Percentiles rank a stretch among this genome's conserved stretches.
Evolutionary conservation across 768 basidiomycete species (phyloP).

Genomic region (Collybia sp.): DNA sequence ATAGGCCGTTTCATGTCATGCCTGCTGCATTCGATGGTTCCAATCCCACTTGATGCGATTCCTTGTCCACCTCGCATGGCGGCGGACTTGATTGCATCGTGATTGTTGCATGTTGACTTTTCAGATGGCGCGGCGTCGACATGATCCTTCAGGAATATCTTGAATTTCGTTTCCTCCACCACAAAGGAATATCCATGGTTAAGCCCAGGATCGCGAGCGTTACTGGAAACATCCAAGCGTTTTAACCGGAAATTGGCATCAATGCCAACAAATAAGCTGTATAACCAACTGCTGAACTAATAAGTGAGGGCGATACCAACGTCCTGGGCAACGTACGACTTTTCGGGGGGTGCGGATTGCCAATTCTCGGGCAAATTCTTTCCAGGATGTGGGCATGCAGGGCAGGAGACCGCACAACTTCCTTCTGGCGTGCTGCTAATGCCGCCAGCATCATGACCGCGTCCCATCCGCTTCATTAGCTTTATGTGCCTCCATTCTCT

Average conservation of each 20-base stretch:
- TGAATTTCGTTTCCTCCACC: constrained; percentile 7
- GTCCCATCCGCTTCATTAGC: constrained; percentile 14
- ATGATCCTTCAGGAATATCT: not conserved
- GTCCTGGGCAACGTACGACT: not conserved
- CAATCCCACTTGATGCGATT: constrained; percentile 13
- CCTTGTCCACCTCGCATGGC: constrained; percentile 1
- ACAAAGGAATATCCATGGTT: constrained; percentile 10
- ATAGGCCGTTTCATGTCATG: constrained; percentile 13
- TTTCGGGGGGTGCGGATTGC: not conserved
- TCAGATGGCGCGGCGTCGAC: constrained; percentile 1
- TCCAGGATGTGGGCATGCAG: constrained; percentile 21
- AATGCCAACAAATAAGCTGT: constrained; percentile 11
- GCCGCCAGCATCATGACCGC: constrained; percentile 12
- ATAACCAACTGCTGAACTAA: constrained; percentile 13
- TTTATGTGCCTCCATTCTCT: constrained; percentile 11
- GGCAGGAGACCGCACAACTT: constrained; percentile 18
- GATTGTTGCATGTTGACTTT: not conserved
- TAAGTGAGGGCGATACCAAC: not conserved
- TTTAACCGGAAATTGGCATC: constrained; percentile 18
- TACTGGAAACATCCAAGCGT: constrained; percentile 4
- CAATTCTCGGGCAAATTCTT: constrained; percentile 14
- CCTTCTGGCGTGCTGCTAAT: constrained; percentile 9
- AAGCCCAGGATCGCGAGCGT: constrained; percentile 8
- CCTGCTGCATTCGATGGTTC: constrained; percentile 13
- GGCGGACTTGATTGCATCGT: constrained; percentile 2